Evolutionary conservation across 345 rosid species (phyloP).

Genomic region (Corchorus olitorius): DNA sequence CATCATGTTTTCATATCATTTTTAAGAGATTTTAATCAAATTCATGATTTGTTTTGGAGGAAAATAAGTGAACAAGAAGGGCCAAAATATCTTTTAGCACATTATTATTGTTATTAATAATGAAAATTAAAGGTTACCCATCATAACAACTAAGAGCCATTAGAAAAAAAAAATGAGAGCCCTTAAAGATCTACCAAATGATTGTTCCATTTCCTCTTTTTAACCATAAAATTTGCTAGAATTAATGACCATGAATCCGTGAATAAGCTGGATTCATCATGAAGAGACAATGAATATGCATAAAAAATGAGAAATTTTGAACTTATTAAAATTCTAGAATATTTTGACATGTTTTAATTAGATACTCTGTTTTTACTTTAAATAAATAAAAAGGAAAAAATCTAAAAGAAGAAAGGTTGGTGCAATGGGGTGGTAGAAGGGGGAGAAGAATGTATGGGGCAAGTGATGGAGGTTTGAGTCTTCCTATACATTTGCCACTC

Average conservation of each 20-base stretch:
- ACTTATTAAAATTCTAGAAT: too few species aligned
- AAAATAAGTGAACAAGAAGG: neutral
- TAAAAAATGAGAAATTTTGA: neutral
- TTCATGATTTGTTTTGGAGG: constrained; percentile 17
- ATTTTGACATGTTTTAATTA: neutral
- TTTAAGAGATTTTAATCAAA: constrained; percentile 5
- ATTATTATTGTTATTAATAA: neutral
- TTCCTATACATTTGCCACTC: constrained; percentile 36
- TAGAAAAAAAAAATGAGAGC: neutral
- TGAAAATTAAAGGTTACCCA: neutral
- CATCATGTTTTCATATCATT: constrained; percentile 2
- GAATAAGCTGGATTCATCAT: neutral
- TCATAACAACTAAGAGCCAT: constrained; percentile 3
- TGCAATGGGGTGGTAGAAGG: neutral
- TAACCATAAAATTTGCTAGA: neutral
- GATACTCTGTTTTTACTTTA: neutral
- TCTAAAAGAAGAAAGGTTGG: neutral
- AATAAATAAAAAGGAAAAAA: neutral
- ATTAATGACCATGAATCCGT: neutral
- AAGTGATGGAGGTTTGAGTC: constrained; percentile 46
- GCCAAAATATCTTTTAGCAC: neutral
- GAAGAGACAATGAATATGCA: neutral
- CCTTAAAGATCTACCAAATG: constrained; percentile 13
- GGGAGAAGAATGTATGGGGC: constrained; percentile 49
- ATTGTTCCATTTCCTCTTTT: neutral